These are phyloP conservation scores for Fusarium solani-melongenae DNA, from an alignment of 2,329 filamentous ascomycete genomes.

Conservation along the genomic window DNA sequence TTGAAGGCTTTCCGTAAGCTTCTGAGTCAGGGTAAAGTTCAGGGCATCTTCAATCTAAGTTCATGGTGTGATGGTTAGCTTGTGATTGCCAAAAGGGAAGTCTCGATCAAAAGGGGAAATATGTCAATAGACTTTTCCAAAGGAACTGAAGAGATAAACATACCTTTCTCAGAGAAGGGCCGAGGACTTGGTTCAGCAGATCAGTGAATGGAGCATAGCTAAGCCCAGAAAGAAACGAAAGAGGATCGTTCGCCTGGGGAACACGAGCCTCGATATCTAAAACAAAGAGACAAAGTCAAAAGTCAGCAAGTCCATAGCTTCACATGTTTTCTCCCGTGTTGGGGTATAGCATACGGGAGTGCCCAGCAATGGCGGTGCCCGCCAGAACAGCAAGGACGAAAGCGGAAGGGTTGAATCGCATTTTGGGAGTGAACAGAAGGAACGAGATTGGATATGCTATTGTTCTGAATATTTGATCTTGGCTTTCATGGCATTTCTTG, in stretches of 20 bases:
- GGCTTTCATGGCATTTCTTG: background rate
- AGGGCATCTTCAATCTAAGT: conserved; percentile 11
- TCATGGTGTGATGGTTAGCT: background rate
- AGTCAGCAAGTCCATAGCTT: background rate
- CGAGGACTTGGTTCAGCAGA: conserved; percentile 2
- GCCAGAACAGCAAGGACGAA: conserved; percentile 6
- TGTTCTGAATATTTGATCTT: background rate
- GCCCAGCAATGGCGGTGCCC: conserved; percentile 4
- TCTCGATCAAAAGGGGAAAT: background rate
- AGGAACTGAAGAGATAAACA: too few relatives aligned
- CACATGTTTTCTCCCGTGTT: background rate
- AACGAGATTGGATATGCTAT: background rate
- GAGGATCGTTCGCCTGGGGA: background rate
- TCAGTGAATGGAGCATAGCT: conserved; percentile 7
- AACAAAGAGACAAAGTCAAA: background rate
- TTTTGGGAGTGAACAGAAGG: background rate
- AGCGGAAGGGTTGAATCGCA: conserved; percentile 9
- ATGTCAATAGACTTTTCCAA: background rate
- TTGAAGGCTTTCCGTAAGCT: conserved; percentile 1
- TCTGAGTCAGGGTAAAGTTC: conserved; percentile 8
- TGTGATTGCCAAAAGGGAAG: background rate
- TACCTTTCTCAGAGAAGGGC: conserved; percentile 10
- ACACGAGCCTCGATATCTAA: conserved; percentile 3
- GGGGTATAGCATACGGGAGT: background rate
- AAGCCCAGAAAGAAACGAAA: conserved; percentile 6